phyloP scores from a whole-genome alignment of 176 grass and related monocot species.

The Chloris gayana region DNA sequence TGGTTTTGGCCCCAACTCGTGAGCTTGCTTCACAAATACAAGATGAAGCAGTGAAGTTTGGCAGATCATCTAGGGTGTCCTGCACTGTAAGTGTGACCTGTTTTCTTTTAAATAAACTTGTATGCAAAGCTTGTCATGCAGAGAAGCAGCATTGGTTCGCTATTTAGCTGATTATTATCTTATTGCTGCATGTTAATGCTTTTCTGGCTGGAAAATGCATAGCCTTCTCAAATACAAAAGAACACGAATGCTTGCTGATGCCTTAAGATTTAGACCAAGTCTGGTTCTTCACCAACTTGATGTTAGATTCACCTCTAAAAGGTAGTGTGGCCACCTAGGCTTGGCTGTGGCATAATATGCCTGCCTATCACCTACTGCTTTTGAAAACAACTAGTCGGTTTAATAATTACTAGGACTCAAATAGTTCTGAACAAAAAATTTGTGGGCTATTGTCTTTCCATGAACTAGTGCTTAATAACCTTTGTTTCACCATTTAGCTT shows the following conservation, averaged over 20 bases:
- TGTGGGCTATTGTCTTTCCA: background rate
- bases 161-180: conserved; percentile 3
- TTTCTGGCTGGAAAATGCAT: conserved; percentile 15
- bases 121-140: conserved; percentile 7
- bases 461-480: background rate
- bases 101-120: conserved; percentile 19
- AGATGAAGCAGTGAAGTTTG: conserved; percentile 95
- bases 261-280: background rate
- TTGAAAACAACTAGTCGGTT: background rate
- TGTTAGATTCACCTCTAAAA: background rate
- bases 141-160: conserved; percentile 10
- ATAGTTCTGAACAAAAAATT: background rate
- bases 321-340: background rate
- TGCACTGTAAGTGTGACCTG: conserved; percentile 73
- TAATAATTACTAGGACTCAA: background rate
- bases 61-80: conserved; percentile 83
- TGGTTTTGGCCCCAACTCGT: conserved; percentile 87
- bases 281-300: conserved; percentile 10
- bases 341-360: background rate
- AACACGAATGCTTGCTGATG: background rate
- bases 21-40: conserved; percentile 99
- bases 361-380: background rate
- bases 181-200: background rate
- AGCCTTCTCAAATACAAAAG: background rate
- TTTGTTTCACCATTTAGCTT: background rate